phyloP scores from a whole-genome alignment of 2,329 filamentous ascomycete species.

The Tothia fuscella region DNA sequence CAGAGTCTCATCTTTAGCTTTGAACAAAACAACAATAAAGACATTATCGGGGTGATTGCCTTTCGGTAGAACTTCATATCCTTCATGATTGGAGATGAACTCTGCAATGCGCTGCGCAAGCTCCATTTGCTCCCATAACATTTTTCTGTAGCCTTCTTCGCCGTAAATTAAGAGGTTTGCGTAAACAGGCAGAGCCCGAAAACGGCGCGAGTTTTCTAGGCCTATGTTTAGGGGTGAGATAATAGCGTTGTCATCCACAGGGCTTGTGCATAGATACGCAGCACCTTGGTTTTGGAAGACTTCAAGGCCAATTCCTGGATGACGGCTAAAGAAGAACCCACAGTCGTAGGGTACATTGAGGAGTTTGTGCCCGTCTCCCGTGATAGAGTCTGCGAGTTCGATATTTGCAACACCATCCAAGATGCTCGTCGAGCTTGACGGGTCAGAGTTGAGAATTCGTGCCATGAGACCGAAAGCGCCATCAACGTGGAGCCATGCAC shows the following conservation, averaged over 20 bases:
- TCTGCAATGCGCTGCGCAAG: constrained; percentile 56
- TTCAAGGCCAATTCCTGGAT: constrained; percentile 43
- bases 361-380: constrained; percentile 81
- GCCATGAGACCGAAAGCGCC: constrained; percentile 84
- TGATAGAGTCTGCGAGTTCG: constrained; percentile 76
- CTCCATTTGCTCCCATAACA: constrained; percentile 60
- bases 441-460: constrained; percentile 39
- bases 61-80: constrained; percentile 55
- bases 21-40: constrained; percentile 66
- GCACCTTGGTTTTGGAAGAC: constrained; percentile 80
- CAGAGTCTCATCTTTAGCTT: constrained; percentile 50
- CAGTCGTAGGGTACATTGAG: constrained; percentile 93
- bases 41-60: constrained; percentile 37
- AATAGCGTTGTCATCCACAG: constrained; percentile 34
- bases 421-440: constrained; percentile 45
- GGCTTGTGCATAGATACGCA: constrained; percentile 52
- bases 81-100: constrained; percentile 47
- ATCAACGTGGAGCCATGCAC: constrained; percentile 82
- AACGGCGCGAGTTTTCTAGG: constrained; percentile 81
- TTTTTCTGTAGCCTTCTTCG: constrained; percentile 50
- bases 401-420: constrained; percentile 47
- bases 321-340: constrained; percentile 73
- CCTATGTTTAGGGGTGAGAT: constrained; percentile 79
- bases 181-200: constrained; percentile 83
- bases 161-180: constrained; percentile 68